A percentile compares a stretch with the other conserved stretches of the same genome.
Evolutionary conservation across 352 stramenopile genomes (phyloP).

Genomic region (Globisporangium megalacanthum): DNA sequence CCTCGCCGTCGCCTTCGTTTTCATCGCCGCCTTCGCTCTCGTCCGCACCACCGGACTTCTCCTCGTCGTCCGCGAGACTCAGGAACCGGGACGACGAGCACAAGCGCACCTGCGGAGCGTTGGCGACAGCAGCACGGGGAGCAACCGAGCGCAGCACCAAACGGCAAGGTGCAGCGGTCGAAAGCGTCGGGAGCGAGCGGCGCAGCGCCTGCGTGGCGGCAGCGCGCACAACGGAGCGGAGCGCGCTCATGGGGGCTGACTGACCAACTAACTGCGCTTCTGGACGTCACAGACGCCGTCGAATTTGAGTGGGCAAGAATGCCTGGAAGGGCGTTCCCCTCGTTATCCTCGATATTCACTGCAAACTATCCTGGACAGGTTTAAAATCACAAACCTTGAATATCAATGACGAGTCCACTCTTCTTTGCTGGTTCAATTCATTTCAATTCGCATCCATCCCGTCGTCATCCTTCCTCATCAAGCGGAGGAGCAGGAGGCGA

Average conservation of each 20-base stretch:
- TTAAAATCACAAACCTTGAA: background rate
- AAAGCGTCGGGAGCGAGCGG: background rate
- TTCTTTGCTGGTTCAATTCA: background rate
- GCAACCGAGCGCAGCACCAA: background rate
- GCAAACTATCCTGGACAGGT: background rate
- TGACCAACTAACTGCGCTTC: background rate
- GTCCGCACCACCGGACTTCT: conserved; percentile 18
- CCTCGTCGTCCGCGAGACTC: conserved; percentile 59
- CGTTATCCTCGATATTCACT: background rate
- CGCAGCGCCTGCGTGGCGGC: conserved; percentile 12
- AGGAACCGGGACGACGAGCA: conserved; percentile 72
- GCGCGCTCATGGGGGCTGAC: conserved; percentile 16
- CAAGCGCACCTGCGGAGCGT: conserved; percentile 14
- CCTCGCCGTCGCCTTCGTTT: conserved; percentile 10
- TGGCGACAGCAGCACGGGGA: conserved; percentile 1
- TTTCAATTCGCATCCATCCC: background rate
- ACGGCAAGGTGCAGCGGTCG: background rate
- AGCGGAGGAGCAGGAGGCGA: background rate
- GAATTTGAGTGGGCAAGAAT: background rate
- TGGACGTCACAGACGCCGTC: background rate
- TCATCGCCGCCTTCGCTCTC: conserved; percentile 20
- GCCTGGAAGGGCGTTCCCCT: too few species aligned
- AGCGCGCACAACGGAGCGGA: conserved; percentile 19
- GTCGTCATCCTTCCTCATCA: background rate
- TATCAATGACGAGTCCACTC: background rate